Conservation (phyloP, 1,139 yeast genomes). For the Hansenula lynferdii region DNA sequence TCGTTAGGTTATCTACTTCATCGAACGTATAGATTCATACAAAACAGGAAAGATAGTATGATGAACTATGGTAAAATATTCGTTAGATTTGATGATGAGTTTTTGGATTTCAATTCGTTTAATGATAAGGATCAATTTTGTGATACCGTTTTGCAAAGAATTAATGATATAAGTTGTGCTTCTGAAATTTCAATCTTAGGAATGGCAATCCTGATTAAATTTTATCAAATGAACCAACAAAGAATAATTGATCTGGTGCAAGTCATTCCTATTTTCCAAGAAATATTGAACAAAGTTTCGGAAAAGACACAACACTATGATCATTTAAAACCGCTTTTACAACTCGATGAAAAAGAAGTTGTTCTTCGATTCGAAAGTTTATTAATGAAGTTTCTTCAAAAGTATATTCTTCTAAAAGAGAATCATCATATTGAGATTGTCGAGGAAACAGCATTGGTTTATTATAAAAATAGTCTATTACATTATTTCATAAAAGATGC, state of each 20-base stretch:
- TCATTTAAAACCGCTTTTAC: not conserved
- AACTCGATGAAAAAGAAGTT: not conserved
- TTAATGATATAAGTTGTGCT: constrained; percentile 12
- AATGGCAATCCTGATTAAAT: constrained; percentile 10
- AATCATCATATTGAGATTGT: constrained; percentile 6
- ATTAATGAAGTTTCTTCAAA: constrained; percentile 8
- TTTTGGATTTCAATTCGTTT: constrained; percentile 4
- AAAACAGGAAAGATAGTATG: constrained; percentile 2
- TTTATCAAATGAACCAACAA: constrained; percentile 9
- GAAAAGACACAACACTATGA: constrained; percentile 3
- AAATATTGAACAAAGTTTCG: constrained; percentile 5
- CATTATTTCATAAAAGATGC: constrained; percentile 16
- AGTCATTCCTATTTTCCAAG: constrained; percentile 7
- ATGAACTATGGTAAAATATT: constrained; percentile 16
- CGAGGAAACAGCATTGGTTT: constrained; percentile 16
- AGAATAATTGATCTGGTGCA: constrained; percentile 5
- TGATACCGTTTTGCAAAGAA: constrained; percentile 8
- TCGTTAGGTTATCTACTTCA: constrained; percentile 13
- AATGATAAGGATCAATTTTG: constrained; percentile 5
- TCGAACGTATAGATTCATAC: constrained; percentile 9
- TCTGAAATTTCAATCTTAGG: constrained; percentile 15
- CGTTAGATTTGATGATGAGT: constrained; percentile 12
- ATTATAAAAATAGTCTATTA: constrained; percentile 17
- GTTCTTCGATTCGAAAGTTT: constrained; percentile 5
- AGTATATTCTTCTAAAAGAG: constrained; percentile 4